A percentile compares a stretch with the other conserved stretches of the same genome.
These are phyloP conservation scores for Epichloe coenophiala DNA, from an alignment of 2,329 filamentous ascomycete genomes.

Conservation along the genomic window DNA sequence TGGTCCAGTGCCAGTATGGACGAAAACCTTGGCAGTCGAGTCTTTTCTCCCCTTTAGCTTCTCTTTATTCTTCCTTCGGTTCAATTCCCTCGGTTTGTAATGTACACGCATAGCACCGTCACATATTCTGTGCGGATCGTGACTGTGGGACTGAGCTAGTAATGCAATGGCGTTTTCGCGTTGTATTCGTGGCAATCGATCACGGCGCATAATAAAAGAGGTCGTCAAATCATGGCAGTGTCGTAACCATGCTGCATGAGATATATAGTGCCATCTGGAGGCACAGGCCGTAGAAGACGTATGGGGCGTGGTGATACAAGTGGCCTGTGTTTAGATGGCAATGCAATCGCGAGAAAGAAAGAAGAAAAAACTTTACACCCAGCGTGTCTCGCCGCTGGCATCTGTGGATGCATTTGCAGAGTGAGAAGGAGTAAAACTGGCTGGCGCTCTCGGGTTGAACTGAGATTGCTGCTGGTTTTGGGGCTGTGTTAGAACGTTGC, in stretches of 20 bases:
- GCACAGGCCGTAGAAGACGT: constrained; percentile 10
- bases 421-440: constrained; percentile 14
- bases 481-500: constrained; percentile 16
- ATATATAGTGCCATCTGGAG: constrained; percentile 12
- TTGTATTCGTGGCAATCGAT: constrained; percentile 15
- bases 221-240: constrained; percentile 27
- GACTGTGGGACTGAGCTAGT: constrained; percentile 11
- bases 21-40: background rate
- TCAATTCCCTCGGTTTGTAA: constrained; percentile 14
- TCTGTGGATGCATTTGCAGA: constrained; percentile 14
- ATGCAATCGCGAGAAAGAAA: constrained; percentile 10
- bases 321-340: constrained; percentile 13
- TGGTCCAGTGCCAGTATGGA: constrained; percentile 4
- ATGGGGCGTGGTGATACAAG: constrained; percentile 16
- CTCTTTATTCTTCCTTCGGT: background rate
- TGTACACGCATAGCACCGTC: constrained; percentile 21
- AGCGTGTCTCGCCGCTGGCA: constrained; percentile 21
- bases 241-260: constrained; percentile 22
- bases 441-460: constrained; percentile 15
- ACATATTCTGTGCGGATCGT: constrained; percentile 15
- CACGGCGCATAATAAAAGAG: constrained; percentile 22
- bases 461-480: constrained; percentile 11
- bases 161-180: constrained; percentile 10
- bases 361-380: constrained; percentile 20
- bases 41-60: constrained; percentile 6